Base-by-base conservation (phyloP, 176 grass and related monocot species). In the Guadua angustifolia region DNA sequence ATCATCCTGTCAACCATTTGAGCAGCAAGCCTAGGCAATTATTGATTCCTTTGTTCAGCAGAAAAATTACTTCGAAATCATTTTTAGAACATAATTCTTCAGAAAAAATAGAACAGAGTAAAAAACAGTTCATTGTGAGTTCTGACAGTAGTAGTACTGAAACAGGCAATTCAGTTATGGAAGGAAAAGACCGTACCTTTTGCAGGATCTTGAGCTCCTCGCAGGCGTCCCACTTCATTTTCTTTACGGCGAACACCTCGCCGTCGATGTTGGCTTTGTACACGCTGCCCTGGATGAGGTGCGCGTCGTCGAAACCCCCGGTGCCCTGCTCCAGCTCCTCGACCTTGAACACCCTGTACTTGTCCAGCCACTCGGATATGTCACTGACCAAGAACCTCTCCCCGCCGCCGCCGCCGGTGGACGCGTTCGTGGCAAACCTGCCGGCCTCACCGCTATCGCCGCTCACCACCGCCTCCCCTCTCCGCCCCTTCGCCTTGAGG, bases 151-250 rank as follows among this genome's bases (percentile, higher is more conserved):
- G 35, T 56, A 33, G 29, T 29, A 29, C 13, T 76, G 59, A 64
- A 79, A 36, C 5, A 29, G 65, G 73, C 67, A 71, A 45, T 79
- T 84, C 35, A 65, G 25, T 74, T 21, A 25, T 8, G 65, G 44
- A 57, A 46, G 21, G 17, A 61, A 64, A 55, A 13, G n/a, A 1
- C 78, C 78, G 73, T 32, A 98, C 96, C 93, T 99, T 99, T 36
- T 95, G 96, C 72, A 99, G 84, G 81, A 99, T 99, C 80, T 94
- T 95, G 88, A 99, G 96, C 81, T 99, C 96, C 33, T 99, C 93
- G 80, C 88, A 89, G 74, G 96, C 96, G 78, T 99, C 89, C 96
- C 96, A 99, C 78, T 94, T 99, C 96, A 99, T 99, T 89, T 92
- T 95, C 81, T 95, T 99, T 32, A 94, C 88, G 17, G 96, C 96